Evolutionary conservation across 2,329 filamentous ascomycete species (phyloP).

Genomic region (Diaporthe capsici): DNA sequence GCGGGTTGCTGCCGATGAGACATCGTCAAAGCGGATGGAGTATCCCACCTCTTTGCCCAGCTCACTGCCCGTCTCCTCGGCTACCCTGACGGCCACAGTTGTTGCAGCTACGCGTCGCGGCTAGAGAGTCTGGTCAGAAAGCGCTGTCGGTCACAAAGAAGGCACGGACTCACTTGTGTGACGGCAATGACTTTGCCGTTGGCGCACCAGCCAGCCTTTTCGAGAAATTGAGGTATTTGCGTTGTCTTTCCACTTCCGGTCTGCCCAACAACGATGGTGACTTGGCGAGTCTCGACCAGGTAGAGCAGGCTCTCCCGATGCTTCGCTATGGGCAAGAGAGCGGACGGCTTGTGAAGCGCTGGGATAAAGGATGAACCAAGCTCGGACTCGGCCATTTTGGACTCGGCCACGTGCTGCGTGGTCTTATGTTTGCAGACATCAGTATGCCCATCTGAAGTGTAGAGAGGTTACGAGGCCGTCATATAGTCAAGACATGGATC

Average conservation of each 20-base stretch:
- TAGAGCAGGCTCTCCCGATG: constrained; percentile 87
- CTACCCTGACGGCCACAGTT: constrained; percentile 88
- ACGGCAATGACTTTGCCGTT: constrained; percentile 88
- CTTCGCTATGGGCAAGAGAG: constrained; percentile 87
- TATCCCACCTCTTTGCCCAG: constrained; percentile 94
- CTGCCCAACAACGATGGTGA: constrained; percentile 92
- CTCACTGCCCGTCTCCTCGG: constrained; percentile 88
- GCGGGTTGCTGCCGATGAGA: constrained; percentile 84
- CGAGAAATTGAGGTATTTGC: constrained; percentile 92
- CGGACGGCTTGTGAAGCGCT: constrained; percentile 86
- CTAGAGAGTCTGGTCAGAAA: constrained; percentile 58
- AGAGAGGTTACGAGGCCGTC: background rate
- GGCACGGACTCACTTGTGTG: constrained; percentile 80
- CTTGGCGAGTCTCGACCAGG: constrained; percentile 84
- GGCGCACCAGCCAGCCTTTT: constrained; percentile 89
- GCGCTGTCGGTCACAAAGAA: background rate
- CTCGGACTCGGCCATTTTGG: constrained; percentile 69
- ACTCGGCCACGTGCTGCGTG: background rate
- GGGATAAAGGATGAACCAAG: constrained; percentile 77
- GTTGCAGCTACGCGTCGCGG: constrained; percentile 92
- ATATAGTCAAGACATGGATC: background rate
- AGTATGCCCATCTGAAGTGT: background rate
- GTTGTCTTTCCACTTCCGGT: constrained; percentile 97
- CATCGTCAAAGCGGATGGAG: constrained; percentile 92
- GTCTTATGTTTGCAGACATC: background rate